Conservation (phyloP, 148 eudicot species). For the Silene conica region DNA sequence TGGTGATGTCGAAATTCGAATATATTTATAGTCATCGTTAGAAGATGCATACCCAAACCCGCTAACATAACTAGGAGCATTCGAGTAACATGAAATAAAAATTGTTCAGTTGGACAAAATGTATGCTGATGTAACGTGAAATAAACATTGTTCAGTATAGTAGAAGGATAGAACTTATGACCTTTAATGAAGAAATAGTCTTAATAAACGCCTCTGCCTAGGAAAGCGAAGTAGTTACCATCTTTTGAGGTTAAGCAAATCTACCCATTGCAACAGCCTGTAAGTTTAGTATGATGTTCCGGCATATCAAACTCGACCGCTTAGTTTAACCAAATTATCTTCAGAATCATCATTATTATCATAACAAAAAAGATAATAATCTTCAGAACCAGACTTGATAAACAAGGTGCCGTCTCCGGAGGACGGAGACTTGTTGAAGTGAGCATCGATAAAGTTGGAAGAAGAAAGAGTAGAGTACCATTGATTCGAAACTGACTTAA, state of each 20-base stretch:
- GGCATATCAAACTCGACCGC: background rate
- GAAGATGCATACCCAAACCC: no score
- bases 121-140: no score
- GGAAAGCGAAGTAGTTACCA: background rate
- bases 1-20: slow-evolving; percentile 11
- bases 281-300: no score
- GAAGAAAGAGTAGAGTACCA: slow-evolving; percentile 20
- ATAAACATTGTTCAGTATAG: slow-evolving; percentile 1
- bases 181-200: no score
- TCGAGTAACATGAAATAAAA: no score
- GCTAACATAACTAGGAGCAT: background rate
- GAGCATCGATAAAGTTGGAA: background rate
- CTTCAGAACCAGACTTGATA: background rate
- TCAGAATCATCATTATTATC: background rate
- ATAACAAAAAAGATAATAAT: background rate
- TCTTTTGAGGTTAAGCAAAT: no score
- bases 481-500: no score
- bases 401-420: background rate
- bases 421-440: slow-evolving; percentile 1
- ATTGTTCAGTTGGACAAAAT: no score
- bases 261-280: background rate
- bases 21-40: slow-evolving; percentile 12
- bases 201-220: no score
- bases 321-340: background rate
- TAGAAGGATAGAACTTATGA: no score